A percentile compares a stretch with the other conserved stretches of the same genome.
phyloP scores from a whole-genome alignment of 1,284 basidiomycete genomes.

The Sporisorium sorghi region DNA sequence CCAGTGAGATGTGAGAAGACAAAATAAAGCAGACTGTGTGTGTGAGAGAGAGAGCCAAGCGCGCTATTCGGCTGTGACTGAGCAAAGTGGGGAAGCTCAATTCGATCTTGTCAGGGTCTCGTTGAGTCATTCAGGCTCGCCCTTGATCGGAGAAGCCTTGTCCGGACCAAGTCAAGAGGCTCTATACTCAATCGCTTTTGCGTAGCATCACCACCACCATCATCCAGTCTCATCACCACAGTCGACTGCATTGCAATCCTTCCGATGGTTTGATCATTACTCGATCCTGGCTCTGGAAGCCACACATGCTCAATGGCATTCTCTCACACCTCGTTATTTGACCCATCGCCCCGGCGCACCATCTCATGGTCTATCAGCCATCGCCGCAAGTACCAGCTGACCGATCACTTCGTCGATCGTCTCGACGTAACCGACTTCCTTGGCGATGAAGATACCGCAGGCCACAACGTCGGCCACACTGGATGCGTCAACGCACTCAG shows the following conservation, averaged over 20 bases:
- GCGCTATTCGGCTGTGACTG: too few species aligned
- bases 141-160: too few species aligned
- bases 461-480: constrained; percentile 33
- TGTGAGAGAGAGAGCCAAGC: too few species aligned
- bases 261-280: background rate
- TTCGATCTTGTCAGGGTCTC: too few species aligned
- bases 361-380: constrained; percentile 18
- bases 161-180: too few species aligned
- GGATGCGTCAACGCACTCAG: constrained; percentile 74
- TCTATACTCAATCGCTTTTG: too few species aligned
- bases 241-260: background rate
- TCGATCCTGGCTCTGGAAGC: constrained; percentile 6
- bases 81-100: too few species aligned
- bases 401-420: constrained; percentile 28
- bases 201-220: background rate
- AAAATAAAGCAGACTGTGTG: too few species aligned
- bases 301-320: constrained; percentile 12
- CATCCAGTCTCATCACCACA: background rate
- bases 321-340: constrained; percentile 2
- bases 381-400: constrained; percentile 25
- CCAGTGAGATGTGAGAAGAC: too few species aligned
- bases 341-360: constrained; percentile 14
- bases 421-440: constrained; percentile 43
- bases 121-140: too few species aligned
- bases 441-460: constrained; percentile 27